These are phyloP conservation scores for Diplodia mutila DNA, from an alignment of 2,329 filamentous ascomycete species.

Conservation along the genomic window DNA sequence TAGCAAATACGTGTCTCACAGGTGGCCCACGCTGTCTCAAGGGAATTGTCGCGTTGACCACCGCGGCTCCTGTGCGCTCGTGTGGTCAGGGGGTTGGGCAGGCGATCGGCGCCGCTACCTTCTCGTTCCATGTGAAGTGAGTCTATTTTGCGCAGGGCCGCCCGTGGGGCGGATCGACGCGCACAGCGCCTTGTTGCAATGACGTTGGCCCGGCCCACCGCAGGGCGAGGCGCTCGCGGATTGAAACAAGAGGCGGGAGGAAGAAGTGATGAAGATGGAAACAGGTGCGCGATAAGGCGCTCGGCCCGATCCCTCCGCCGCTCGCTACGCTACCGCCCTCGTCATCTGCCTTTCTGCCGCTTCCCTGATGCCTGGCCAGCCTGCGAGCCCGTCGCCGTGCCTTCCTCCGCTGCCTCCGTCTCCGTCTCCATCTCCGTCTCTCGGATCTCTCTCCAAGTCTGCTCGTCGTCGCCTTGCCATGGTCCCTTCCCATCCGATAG, in stretches of 20 bases:
- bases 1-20: constrained; percentile 2
- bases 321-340: background rate
- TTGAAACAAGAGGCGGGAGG: background rate
- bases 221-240: background rate
- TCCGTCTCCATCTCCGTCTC: too few relatives aligned
- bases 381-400: too few relatives aligned
- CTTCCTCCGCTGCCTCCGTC: too few relatives aligned
- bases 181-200: background rate
- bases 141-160: constrained; percentile 12
- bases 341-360: background rate
- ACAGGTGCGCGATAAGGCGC: too few relatives aligned
- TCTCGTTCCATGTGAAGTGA: background rate
- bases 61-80: background rate
- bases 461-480: too few relatives aligned
- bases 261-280: too few relatives aligned
- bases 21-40: constrained; percentile 16
- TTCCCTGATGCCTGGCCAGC: too few relatives aligned
- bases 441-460: too few relatives aligned
- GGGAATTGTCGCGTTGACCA: constrained; percentile 6
- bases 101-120: background rate
- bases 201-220: background rate
- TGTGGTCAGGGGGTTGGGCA: constrained; percentile 11
- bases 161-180: background rate
- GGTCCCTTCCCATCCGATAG: too few relatives aligned
- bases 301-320: background rate